Percentiles rank a stretch among this genome's conserved stretches.
Conservation (phyloP, 176 grass and related monocot genomes). For the Cymbopogon citratus region DNA sequence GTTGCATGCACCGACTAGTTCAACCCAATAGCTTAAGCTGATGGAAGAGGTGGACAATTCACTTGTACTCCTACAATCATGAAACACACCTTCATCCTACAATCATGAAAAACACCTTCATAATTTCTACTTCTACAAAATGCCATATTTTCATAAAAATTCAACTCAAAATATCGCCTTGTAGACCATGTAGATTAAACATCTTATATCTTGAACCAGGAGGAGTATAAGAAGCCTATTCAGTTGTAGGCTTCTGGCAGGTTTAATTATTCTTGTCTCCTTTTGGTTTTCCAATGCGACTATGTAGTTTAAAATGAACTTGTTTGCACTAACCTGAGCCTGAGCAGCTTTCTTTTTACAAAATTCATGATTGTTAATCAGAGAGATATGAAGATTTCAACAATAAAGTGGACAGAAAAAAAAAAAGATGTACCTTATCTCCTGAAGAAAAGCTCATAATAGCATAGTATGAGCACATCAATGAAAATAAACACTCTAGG, state of each 20-base stretch:
- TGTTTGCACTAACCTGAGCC: background rate
- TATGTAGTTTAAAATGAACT: background rate
- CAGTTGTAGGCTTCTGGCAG: background rate
- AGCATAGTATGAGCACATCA: slow-evolving; percentile 89
- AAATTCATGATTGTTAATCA: background rate
- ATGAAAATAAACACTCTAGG: slow-evolving; percentile 73
- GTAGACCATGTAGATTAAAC: background rate
- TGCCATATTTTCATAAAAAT: background rate
- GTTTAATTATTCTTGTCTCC: background rate
- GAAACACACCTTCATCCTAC: background rate
- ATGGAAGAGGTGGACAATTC: background rate
- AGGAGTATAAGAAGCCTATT: slow-evolving; percentile 5
- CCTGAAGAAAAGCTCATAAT: slow-evolving; percentile 80
- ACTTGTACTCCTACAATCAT: background rate
- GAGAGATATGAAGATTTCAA: slow-evolving; percentile 15
- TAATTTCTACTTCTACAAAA: background rate
- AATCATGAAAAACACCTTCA: background rate
- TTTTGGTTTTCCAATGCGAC: slow-evolving; percentile 4
- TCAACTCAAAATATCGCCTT: background rate
- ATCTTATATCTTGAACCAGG: background rate
- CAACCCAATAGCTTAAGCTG: background rate
- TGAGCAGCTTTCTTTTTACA: background rate
- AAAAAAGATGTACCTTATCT: slow-evolving; percentile 49
- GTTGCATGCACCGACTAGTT: background rate
- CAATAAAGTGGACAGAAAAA: slow-evolving; percentile 3